Base-by-base conservation (phyloP, 768 basidiomycete species). In the Floccularia luteovirens region DNA sequence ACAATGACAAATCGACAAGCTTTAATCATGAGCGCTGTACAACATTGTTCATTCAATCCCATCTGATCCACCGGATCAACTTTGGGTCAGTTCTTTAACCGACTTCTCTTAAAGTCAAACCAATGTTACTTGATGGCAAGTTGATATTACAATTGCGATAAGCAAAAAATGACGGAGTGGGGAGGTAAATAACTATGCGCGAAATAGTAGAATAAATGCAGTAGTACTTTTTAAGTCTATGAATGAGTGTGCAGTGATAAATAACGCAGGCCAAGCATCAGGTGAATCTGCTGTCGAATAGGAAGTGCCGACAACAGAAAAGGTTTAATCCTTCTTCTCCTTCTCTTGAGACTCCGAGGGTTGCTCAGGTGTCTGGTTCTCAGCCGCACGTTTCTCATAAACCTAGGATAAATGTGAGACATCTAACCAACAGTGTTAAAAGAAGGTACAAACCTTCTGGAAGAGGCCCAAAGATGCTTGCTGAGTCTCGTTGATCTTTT, bases 381-480 rank as follows among this genome's bases (percentile, higher is more conserved):
- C 87, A 21, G 85, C 82, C 49, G 76, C 78, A 43, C 84, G 79
- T 77, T 94, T 94, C 75, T 92, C 90, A 59, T 93, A 92, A 11
- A 90, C 80, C 70, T 70, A 39, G 16, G 31, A 31, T 36, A 17
- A 19, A 38, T 36, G 12, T 31, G 30, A 1, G 16, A 20, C 7
- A 2, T 10, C 39, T 5, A 3, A 38, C 2, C 5, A 12, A 3
- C 30, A 22, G 4, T 6, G 38, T 19, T 8, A 4, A 23, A 31
- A 44, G 14, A 2, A 41, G 48, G 22, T 17, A 75, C 82, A n/a
- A n/a, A n/a, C 39, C 82, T 92, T 94, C 65, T 94, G 87, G 93
- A 98, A 98, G 43, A 98, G 82, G 44, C 89, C 88, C 25, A 98
- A 79, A 13, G 90, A 93, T 12, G 93, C 94, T 53, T 87, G 82